Percentiles rank a stretch among this genome's conserved stretches.
These are phyloP conservation scores for Kalmusia sp. DNA, from an alignment of 2,329 filamentous ascomycete genomes.

Conservation along the genomic window DNA sequence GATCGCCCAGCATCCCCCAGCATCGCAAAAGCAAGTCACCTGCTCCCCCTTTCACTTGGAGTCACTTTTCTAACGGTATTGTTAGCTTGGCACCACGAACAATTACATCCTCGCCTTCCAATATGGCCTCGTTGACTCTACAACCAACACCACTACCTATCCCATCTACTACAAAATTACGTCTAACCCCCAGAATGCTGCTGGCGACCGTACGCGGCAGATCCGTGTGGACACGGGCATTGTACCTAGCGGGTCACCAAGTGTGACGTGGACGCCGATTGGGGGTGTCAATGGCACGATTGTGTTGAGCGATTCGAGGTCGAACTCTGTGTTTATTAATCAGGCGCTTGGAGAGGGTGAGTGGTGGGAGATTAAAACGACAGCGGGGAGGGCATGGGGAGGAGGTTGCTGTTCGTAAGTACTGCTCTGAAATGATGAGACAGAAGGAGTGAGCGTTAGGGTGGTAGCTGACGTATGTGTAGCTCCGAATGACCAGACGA, in stretches of 20 bases:
- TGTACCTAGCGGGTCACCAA: constrained; percentile 19
- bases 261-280: constrained; percentile 23
- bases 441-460: neutral
- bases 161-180: constrained; percentile 26
- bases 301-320: constrained; percentile 19
- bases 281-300: constrained; percentile 27
- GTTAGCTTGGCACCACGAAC: constrained; percentile 23
- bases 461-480: neutral
- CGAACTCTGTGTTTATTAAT: constrained; percentile 25
- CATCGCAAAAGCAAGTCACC: neutral
- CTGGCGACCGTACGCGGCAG: constrained; percentile 9
- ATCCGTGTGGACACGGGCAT: constrained; percentile 17
- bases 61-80: no score
- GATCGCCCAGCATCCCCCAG: constrained; percentile 15
- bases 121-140: constrained; percentile 8
- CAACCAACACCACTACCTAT: constrained; percentile 10
- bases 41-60: neutral
- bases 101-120: constrained; percentile 26
- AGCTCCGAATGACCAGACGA: constrained; percentile 25
- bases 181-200: constrained; percentile 19
- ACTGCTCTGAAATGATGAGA: neutral
- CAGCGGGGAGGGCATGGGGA: constrained; percentile 23
- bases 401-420: constrained; percentile 27
- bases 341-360: constrained; percentile 21
- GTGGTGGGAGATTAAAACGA: constrained; percentile 24